These are phyloP conservation scores for Fragilaria crotonensis DNA, from an alignment of 108 stramenopile genomes.

Conservation along the genomic window DNA sequence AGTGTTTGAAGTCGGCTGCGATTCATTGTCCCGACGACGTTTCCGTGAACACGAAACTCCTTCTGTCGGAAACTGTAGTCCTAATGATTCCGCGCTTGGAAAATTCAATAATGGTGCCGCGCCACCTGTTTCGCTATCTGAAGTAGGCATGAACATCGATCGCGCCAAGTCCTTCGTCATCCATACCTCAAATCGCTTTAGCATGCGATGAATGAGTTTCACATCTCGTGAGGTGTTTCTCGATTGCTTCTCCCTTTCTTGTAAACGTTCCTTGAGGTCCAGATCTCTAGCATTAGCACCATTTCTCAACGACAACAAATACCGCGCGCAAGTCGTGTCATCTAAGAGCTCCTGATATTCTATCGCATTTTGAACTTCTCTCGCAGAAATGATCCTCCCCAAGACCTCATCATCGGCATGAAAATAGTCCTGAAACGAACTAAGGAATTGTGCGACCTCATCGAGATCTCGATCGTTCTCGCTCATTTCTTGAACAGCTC, in stretches of 20 bases:
- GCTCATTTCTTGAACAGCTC: too few relatives aligned
- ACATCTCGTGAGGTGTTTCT: background rate
- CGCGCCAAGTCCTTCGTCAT: slow-evolving; percentile 30
- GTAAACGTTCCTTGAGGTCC: background rate
- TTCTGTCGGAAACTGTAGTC: background rate
- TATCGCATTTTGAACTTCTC: slow-evolving; percentile 15
- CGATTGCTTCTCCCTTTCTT: slow-evolving; percentile 2
- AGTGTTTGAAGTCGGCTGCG: background rate
- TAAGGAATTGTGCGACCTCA: background rate
- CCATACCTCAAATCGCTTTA: slow-evolving; percentile 31
- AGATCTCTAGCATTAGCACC: too few relatives aligned
- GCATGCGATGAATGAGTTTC: slow-evolving; percentile 15
- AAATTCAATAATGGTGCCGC: slow-evolving; percentile 21
- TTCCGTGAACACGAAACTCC: background rate
- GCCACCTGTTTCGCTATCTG: slow-evolving; percentile 2
- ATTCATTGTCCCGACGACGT: background rate
- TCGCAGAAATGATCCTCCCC: background rate
- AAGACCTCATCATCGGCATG: background rate
- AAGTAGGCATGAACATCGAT: slow-evolving; percentile 11
- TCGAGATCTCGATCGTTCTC: background rate
- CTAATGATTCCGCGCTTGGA: slow-evolving; percentile 16
- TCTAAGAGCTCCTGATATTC: slow-evolving; percentile 8
- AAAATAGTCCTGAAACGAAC: background rate
- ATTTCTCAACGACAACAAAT: background rate
- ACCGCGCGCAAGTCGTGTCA: background rate